Base-by-base conservation (phyloP, 2,329 filamentous ascomycete genomes). In the Ceratocystis cubensis region DNA sequence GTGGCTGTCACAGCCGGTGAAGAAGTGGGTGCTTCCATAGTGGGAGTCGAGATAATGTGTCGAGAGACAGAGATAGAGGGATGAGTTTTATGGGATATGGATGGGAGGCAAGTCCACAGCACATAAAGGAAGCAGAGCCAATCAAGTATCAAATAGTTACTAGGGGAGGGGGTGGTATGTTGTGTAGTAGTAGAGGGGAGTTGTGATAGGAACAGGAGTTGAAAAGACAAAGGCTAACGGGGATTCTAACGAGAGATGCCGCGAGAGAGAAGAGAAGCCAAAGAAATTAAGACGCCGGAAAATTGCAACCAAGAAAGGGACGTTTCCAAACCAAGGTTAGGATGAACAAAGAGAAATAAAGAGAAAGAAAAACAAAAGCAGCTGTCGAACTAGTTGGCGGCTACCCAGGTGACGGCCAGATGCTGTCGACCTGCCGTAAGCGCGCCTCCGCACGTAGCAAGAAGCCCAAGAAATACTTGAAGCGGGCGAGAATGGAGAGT, bases 371-470 rank as follows among this genome's bases (percentile, higher is more conserved):
- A 20, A 63, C 7, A 45, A 30, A n/a, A 44, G 41, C 30, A 57
- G 6, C 30, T 33, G 30, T 33, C 30, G 30, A 33, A 33, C 6
- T 33, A 33, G 30, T 28, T 57, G 53, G 53, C 53, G 53, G 53
- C 53, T 57, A 57, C 53, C 53, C 53, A 57, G 53, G 53, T 57
- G 53, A 57, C 53, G 53, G 53, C 22, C 53, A 57, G 53, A 57
- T 57, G 53, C 53, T 57, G 53, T 57, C 53, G 53, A 57, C 53
- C 53, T 57, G 53, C 53, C 53, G 53, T 57, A 57, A 57, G 53
- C 53, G 53, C 53, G 25, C 53, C 53, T 57, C 30, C 53, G 53
- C 53, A 57, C 25, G 30, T 33, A 57, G 53, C 10, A 57, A 57
- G 30, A 57, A 57, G 53, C 22, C 53, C 53, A 57, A 57, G 53